Percentiles rank a stretch among this genome's conserved stretches.
Conservation (phyloP, 495 filamentous ascomycete species). For the Penicillium desertorum region DNA sequence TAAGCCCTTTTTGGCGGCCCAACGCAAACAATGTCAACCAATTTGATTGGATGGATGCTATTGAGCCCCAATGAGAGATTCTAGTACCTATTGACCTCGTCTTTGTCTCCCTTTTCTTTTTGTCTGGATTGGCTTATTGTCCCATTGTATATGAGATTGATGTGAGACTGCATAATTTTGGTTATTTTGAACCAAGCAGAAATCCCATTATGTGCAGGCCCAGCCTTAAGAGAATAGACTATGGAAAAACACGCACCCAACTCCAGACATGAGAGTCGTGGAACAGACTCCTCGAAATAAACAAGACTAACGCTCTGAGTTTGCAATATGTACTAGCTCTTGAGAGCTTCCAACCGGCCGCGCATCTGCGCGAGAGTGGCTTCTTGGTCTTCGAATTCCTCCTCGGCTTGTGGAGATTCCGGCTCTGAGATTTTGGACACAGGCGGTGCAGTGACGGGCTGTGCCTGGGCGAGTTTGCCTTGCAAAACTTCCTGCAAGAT, state of each 20-base stretch:
- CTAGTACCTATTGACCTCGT: background rate
- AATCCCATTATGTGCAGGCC: constrained; percentile 23
- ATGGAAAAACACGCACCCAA: constrained; percentile 17
- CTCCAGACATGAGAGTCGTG: constrained; percentile 13
- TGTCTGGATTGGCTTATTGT: background rate
- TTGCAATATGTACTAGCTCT: constrained; percentile 59
- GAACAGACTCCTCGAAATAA: background rate
- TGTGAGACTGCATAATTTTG: background rate
- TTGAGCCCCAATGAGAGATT: background rate
- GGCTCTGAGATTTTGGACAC: constrained; percentile 51
- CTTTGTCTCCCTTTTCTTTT: background rate
- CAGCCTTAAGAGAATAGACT: constrained; percentile 20
- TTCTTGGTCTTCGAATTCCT: constrained; percentile 81
- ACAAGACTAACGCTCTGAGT: background rate
- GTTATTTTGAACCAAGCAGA: background rate
- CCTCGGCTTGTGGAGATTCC: constrained; percentile 33
- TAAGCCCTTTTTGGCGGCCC: constrained; percentile 2
- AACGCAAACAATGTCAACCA: background rate
- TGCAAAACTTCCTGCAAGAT: constrained; percentile 85
- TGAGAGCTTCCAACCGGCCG: constrained; percentile 82
- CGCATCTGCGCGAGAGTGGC: constrained; percentile 91
- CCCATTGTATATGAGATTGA: background rate
- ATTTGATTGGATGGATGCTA: background rate
- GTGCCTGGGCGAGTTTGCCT: constrained; percentile 72
- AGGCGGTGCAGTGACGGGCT: constrained; percentile 49